phyloP scores from a whole-genome alignment of 192 early-diverging fungal species.

The Backusella morwellensis region DNA sequence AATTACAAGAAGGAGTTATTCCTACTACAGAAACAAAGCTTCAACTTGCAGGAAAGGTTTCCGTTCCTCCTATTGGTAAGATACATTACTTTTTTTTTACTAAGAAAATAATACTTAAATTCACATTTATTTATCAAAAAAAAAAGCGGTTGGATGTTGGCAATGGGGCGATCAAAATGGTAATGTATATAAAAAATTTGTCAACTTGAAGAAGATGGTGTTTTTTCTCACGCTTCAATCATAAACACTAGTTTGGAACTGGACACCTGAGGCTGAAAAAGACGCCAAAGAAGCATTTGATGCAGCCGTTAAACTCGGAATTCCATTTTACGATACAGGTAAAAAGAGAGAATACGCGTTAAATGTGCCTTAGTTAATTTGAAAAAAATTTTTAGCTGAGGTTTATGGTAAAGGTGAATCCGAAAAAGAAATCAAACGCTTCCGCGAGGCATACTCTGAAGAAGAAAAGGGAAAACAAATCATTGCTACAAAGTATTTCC shows the following conservation, averaged over 20 bases:
- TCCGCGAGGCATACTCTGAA: constrained; percentile 26
- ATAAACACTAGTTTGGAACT: constrained; percentile 29
- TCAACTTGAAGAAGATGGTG: background rate
- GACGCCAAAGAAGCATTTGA: constrained; percentile 28
- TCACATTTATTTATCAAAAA: background rate
- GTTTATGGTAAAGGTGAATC: constrained; percentile 50
- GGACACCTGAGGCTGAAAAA: constrained; percentile 39
- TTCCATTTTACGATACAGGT: constrained; percentile 18
- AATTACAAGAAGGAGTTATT: constrained; percentile 21
- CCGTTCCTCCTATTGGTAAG: constrained; percentile 40
- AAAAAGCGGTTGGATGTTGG: constrained; percentile 44
- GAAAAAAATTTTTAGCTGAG: constrained; percentile 40
- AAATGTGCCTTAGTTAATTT: background rate
- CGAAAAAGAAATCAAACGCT: constrained; percentile 36
- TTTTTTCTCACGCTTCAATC: background rate
- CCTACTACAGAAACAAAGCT: constrained; percentile 41
- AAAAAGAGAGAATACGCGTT: background rate
- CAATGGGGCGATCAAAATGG: constrained; percentile 41
- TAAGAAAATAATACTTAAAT: background rate
- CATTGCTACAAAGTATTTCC: constrained; percentile 53
- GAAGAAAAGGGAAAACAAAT: constrained; percentile 30
- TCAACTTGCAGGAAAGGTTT: constrained; percentile 26
- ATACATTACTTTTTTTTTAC: background rate
- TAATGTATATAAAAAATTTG: background rate
- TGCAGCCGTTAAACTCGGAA: constrained; percentile 31